A percentile compares a stretch with the other conserved stretches of the same genome.
Evolutionary conservation across 306 rosid genomes (phyloP).

Genomic region (Quercus mongolica): DNA sequence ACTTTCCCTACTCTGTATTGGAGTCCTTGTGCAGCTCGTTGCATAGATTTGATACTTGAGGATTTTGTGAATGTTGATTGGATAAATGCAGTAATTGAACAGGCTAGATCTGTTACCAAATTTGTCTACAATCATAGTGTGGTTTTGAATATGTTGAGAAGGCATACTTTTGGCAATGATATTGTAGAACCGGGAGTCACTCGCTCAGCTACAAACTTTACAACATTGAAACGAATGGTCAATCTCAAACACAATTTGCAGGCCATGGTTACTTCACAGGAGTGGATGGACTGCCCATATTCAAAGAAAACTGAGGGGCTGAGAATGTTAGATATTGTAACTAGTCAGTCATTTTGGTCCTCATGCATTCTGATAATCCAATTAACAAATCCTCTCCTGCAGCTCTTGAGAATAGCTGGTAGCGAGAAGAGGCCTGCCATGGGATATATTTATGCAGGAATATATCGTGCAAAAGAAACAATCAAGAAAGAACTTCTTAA

Average conservation of each 20-base stretch:
- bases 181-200: constrained; percentile 69
- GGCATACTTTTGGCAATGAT: constrained; percentile 73
- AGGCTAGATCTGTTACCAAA: constrained; percentile 71
- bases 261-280: constrained; percentile 84
- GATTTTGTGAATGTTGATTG: constrained; percentile 79
- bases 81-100: constrained; percentile 63
- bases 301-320: constrained; percentile 79
- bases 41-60: constrained; percentile 63
- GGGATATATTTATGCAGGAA: constrained; percentile 82
- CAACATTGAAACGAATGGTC: constrained; percentile 72
- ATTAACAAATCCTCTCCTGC: constrained; percentile 73
- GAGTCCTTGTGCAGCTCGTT: constrained; percentile 68
- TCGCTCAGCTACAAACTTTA: constrained; percentile 54
- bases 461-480: constrained; percentile 75
- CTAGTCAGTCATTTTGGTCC: constrained; percentile 85
- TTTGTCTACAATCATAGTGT: constrained; percentile 72
- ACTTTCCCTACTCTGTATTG: constrained; percentile 73
- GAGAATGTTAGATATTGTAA: constrained; percentile 69
- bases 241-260: constrained; percentile 77
- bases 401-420: constrained; percentile 53
- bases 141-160: constrained; percentile 72
- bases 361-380: constrained; percentile 58
- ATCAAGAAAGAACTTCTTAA: constrained; percentile 70
- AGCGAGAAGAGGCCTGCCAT: constrained; percentile 82
- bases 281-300: constrained; percentile 77